Evolutionary conservation across 1,139 yeast species (phyloP).

Genomic region (Magnusiomyces paraingens): DNA sequence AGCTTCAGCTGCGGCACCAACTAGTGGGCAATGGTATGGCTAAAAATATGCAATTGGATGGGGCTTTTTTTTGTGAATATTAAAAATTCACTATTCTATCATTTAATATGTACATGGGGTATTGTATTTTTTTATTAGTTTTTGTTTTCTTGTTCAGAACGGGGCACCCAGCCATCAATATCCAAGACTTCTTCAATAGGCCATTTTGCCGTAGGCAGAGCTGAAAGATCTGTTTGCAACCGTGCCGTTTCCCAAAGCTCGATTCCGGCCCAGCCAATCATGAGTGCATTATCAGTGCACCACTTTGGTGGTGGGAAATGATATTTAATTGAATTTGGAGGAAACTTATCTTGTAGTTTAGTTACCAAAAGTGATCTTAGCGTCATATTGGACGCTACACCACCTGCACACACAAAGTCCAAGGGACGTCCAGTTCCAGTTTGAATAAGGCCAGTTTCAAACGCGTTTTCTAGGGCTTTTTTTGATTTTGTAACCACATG

Average conservation of each 20-base stretch:
- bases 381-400: conserved; percentile 73
- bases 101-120: too few relatives aligned
- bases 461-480: conserved; percentile 37
- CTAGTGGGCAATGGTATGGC: too few relatives aligned
- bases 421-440: conserved; percentile 34
- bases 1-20: background rate
- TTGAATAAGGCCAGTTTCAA: conserved; percentile 6
- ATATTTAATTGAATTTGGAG: conserved; percentile 26
- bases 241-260: conserved; percentile 58
- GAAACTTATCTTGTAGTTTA: conserved; percentile 27
- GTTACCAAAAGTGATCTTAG: conserved; percentile 47
- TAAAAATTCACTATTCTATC: too few relatives aligned
- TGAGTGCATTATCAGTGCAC: conserved; percentile 92
- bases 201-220: conserved; percentile 68
- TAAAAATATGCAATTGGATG: too few relatives aligned
- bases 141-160: too few relatives aligned
- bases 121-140: too few relatives aligned
- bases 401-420: conserved; percentile 82
- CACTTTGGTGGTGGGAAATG: conserved; percentile 65
- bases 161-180: conserved; percentile 14
- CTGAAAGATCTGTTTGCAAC: conserved; percentile 44
- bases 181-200: conserved; percentile 38
- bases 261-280: conserved; percentile 98
- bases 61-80: too few relatives aligned
- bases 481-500: conserved; percentile 64